A percentile compares a stretch with the other conserved stretches of the same genome.
Evolutionary conservation across 2,329 filamentous ascomycete genomes (phyloP).

Genomic region (Trichophyton benhamiae): DNA sequence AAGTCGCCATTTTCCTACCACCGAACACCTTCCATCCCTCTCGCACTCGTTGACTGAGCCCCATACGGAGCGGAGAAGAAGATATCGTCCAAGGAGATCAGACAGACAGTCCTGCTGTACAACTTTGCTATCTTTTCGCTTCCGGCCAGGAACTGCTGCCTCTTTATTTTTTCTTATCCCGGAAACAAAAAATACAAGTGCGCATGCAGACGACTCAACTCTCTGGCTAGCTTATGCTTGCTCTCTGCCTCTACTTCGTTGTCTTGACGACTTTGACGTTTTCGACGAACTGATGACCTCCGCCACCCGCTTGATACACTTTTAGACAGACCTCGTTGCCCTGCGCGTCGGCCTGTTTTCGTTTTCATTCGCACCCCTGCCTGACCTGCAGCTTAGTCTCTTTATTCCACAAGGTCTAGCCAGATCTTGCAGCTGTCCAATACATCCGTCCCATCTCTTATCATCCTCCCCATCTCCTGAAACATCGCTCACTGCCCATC

Average conservation of each 20-base stretch:
- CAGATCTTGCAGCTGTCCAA: background rate
- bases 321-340: conserved; percentile 15
- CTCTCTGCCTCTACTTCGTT: conserved; percentile 1
- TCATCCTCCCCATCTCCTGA: background rate
- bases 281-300: conserved; percentile 12
- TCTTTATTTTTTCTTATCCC: background rate
- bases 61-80: background rate
- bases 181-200: background rate
- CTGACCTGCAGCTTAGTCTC: conserved; percentile 1
- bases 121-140: background rate
- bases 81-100: background rate
- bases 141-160: background rate
- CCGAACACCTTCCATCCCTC: background rate
- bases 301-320: conserved; percentile 7
- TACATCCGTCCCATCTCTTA: background rate
- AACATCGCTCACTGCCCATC: background rate
- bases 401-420: conserved; percentile 3
- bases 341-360: conserved; percentile 7
- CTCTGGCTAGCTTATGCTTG: background rate
- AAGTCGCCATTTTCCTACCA: background rate
- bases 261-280: conserved; percentile 7
- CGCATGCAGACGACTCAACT: background rate
- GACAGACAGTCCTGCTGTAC: background rate
- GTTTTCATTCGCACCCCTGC: conserved; percentile 16
- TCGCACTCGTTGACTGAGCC: background rate